Percentiles rank a stretch among this genome's conserved stretches.
Conservation (phyloP, 371 early-diverging fungal genomes). For the Rhizopus delemar region DNA sequence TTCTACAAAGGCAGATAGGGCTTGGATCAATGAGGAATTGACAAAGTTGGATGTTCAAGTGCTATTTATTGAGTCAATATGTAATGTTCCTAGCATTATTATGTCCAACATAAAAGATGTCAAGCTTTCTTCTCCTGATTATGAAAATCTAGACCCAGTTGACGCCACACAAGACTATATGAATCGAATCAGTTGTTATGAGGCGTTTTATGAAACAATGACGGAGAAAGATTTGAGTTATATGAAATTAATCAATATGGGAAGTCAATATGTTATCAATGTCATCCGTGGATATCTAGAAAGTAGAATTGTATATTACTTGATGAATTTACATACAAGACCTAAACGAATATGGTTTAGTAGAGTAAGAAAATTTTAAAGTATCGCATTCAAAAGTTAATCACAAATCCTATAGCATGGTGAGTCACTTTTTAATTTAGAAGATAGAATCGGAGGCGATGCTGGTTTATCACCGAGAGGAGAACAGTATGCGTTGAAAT, state of each 20-base stretch:
- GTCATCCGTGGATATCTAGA: slow-evolving; percentile 90
- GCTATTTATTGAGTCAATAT: slow-evolving; percentile 94
- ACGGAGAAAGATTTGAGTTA: slow-evolving; percentile 78
- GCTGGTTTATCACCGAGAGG: slow-evolving; percentile 88
- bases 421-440: slow-evolving; percentile 85
- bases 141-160: slow-evolving; percentile 72
- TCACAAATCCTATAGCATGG: slow-evolving; percentile 66
- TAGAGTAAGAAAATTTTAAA: slow-evolving; percentile 32
- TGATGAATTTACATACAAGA: slow-evolving; percentile 96
- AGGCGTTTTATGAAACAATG: slow-evolving; percentile 84
- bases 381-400: not conserved
- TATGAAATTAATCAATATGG: slow-evolving; percentile 92
- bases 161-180: slow-evolving; percentile 85
- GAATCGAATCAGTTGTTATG: slow-evolving; percentile 88
- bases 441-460: slow-evolving; percentile 95
- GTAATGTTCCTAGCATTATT: slow-evolving; percentile 84
- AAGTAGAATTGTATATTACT: slow-evolving; percentile 91
- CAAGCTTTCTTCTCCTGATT: slow-evolving; percentile 92
- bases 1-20: slow-evolving; percentile 82
- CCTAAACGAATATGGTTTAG: slow-evolving; percentile 92
- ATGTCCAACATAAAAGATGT: slow-evolving; percentile 90
- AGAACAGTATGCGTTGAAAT: slow-evolving; percentile 73
- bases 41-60: slow-evolving; percentile 75
- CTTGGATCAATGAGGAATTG: slow-evolving; percentile 67
- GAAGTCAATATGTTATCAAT: slow-evolving; percentile 84